phyloP scores from a whole-genome alignment of 2,329 filamentous ascomycete species.

The Colletotrichum coccodes region DNA sequence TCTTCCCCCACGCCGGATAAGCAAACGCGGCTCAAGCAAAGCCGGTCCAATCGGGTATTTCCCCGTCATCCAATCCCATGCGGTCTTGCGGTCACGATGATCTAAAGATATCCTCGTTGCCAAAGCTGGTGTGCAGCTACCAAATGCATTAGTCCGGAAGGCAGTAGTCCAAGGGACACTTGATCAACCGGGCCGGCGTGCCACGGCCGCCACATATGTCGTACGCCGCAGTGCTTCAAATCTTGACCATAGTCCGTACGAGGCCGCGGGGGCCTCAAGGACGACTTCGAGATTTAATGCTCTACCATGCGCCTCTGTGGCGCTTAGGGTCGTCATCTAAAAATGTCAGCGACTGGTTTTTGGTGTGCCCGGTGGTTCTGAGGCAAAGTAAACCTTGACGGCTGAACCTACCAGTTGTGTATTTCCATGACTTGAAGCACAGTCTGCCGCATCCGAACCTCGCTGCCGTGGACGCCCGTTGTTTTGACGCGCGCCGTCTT shows the following conservation, averaged over 20 bases:
- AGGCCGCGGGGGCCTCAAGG: neutral
- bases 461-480: neutral
- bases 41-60: slow-evolving; percentile 22
- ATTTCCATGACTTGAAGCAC: neutral
- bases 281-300: neutral
- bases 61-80: neutral
- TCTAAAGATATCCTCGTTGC: slow-evolving; percentile 7
- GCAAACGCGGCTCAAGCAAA: slow-evolving; percentile 12
- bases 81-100: neutral
- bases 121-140: neutral
- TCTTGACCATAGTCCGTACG: neutral
- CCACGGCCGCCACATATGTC: neutral
- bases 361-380: neutral
- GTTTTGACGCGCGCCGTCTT: neutral
- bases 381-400: neutral
- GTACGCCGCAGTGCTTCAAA: neutral
- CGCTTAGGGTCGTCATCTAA: too few species aligned
- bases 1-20: slow-evolving; percentile 6
- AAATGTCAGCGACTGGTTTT: neutral
- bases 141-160: neutral
- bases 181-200: neutral
- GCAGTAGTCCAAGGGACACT: neutral
- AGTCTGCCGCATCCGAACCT: neutral
- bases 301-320: neutral
- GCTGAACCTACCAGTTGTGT: neutral